Base-by-base conservation (phyloP, 2,329 filamentous ascomycete genomes). In the Trichoderma asperellum region DNA sequence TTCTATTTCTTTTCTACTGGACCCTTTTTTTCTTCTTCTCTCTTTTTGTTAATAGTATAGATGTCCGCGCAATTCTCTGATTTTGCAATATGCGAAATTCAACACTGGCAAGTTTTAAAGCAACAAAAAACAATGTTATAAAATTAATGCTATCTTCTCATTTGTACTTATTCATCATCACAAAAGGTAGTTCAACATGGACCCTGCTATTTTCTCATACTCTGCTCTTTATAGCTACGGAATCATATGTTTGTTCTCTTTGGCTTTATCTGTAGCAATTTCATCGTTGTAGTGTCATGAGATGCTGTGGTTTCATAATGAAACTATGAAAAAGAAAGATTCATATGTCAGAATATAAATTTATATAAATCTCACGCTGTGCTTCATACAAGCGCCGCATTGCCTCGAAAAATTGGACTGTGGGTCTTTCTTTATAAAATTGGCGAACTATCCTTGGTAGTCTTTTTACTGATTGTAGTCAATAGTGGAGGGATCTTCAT, bases 241-340 rank as follows among this genome's bases (percentile, higher is more conserved):
- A 34, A n/a, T 37, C 32, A 14, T 16, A 0, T 4, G 21, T 32
- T 2, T 40, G 12, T 55, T 37, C 52, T 47, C n/a, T 16, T 35
- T 12, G 21, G 11, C 34, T 5, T 29, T 3, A 32, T 63, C 60
- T 43, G 29, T 27, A 52, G 52, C 7, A 27, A 8, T 2, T 27
- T 27, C 34, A n/a, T 37, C 52, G 2, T 24, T 43, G 40, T 52
- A 56, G n/a, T 43, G 18, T 37, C 16, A 32, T 12, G 5, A 34
- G 16, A 40, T 35, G 18, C 61, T 3, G 49, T 27, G n/a, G 12
- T 43, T 43, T 27, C 34, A 35, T 43, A 21, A 64, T 10, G 2
- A 43, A 56, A 49, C 61, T 34, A 49, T 64, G 47, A 64, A 55
- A 63, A 21, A 64, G 24, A 27, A 16, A 64, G 14, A 49, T 16